Percentiles rank a stretch among this genome's conserved stretches.
Conservation (phyloP, 371 early-diverging fungal species). For the Syncephalis plumigaleata region DNA sequence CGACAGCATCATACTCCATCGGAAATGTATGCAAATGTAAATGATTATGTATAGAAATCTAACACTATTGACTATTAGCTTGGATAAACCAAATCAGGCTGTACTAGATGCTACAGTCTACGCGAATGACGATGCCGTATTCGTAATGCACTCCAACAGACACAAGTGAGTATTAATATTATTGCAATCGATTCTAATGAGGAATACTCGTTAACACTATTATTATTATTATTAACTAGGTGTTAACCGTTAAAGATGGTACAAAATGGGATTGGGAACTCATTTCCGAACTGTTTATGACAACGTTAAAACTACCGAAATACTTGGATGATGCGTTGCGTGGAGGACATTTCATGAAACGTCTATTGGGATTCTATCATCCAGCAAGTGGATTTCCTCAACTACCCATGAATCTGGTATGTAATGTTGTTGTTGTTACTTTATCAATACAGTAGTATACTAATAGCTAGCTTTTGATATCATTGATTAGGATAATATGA, state of each 20-base stretch:
- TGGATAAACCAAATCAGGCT: too few species aligned
- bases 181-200: too few species aligned
- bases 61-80: too few species aligned
- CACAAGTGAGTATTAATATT: slow-evolving; percentile 26
- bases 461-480: too few species aligned
- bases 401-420: too few species aligned
- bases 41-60: too few species aligned
- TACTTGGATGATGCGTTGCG: slow-evolving; percentile 64
- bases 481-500: slow-evolving; percentile 14
- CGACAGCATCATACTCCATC: too few species aligned
- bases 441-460: slow-evolving; percentile 33
- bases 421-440: slow-evolving; percentile 46
- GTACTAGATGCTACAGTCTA: not conserved
- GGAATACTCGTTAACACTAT: not conserved
- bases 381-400: slow-evolving; percentile 19
- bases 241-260: slow-evolving; percentile 51
- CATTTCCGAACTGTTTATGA: slow-evolving; percentile 53
- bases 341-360: slow-evolving; percentile 53
- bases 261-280: slow-evolving; percentile 74
- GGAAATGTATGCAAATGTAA: too few species aligned
- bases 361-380: slow-evolving; percentile 55
- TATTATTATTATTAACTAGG: slow-evolving; percentile 12
- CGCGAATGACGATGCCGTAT: slow-evolving; percentile 28
- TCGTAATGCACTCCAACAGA: slow-evolving; percentile 37
- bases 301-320: slow-evolving; percentile 49